Conservation (phyloP, 306 rosid genomes). For the Argentina anserina region DNA sequence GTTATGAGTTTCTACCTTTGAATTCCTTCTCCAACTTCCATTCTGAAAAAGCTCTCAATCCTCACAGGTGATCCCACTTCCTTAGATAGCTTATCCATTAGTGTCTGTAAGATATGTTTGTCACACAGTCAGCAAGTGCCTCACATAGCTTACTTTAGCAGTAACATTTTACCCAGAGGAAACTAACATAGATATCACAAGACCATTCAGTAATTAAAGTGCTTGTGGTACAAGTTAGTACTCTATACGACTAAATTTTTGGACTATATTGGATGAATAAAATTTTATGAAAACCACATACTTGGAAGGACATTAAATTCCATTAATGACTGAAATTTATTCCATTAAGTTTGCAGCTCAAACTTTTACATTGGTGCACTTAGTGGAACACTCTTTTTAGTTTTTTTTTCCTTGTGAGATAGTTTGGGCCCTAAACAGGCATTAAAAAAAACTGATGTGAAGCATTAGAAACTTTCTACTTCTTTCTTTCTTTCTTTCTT, state of each 20-base stretch:
- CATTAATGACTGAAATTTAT: not conserved
- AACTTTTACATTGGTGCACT: not conserved
- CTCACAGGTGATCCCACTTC: slow-evolving; percentile 85
- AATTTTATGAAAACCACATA: not conserved
- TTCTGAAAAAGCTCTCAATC: slow-evolving; percentile 74
- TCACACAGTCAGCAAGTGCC: slow-evolving; percentile 21
- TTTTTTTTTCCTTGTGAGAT: not conserved
- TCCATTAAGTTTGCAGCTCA: not conserved
- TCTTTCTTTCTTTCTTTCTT: too few species aligned
- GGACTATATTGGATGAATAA: too few species aligned
- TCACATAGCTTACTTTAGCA: not conserved
- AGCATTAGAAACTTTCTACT: not conserved
- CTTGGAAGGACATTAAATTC: not conserved
- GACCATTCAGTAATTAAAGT: not conserved
- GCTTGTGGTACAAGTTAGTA: not conserved
- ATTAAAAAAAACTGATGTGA: not conserved
- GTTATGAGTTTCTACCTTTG: slow-evolving; percentile 45
- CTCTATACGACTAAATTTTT: not conserved
- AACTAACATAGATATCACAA: not conserved
- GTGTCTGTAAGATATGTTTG: slow-evolving; percentile 38
- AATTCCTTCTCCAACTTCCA: slow-evolving; percentile 94
- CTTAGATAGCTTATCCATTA: slow-evolving; percentile 66
- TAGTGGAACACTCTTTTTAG: not conserved
- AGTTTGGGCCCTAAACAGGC: not conserved
- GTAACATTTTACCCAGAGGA: not conserved